Percentiles rank a stretch among this genome's conserved stretches.
phyloP scores from a whole-genome alignment of 1,284 basidiomycete species.

The Sphagnurus paluster region DNA sequence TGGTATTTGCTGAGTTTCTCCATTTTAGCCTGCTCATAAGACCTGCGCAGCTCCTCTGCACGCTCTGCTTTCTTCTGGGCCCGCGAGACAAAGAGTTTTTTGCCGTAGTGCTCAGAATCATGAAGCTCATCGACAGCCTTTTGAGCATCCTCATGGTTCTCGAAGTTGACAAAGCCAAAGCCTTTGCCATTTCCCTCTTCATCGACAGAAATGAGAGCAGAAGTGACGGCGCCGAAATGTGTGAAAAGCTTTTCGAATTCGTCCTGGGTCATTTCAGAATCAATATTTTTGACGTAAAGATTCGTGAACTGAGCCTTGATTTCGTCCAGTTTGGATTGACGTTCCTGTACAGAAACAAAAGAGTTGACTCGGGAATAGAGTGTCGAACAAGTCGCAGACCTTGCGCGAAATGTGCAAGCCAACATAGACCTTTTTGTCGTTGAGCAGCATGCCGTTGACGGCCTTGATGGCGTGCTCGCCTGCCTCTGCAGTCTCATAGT shows the following conservation, averaged over 20 bases:
- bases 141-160: conserved; percentile 90
- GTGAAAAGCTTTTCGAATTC: conserved; percentile 88
- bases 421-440: conserved; percentile 99
- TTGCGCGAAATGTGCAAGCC: conserved; percentile 98
- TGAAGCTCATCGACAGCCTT: conserved; percentile 90
- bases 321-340: conserved; percentile 98
- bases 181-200: conserved; percentile 93
- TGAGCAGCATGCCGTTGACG: conserved; percentile 99
- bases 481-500: conserved; percentile 98
- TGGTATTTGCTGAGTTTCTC: conserved; percentile 99
- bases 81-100: conserved; percentile 94
- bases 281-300: conserved; percentile 97
- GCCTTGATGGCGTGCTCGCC: conserved; percentile 97
- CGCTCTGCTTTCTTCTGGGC: conserved; percentile 99
- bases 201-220: conserved; percentile 79
- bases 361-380: not conserved
- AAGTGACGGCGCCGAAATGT: conserved; percentile 86
- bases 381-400: conserved; percentile 42
- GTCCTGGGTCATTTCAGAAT: conserved; percentile 81
- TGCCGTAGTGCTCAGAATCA: conserved; percentile 85
- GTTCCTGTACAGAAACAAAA: conserved; percentile 56
- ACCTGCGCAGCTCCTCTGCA: conserved; percentile 93
- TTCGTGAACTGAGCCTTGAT: conserved; percentile 97
- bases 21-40: conserved; percentile 95
- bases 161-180: conserved; percentile 98